phyloP scores from a whole-genome alignment of 768 basidiomycete genomes.

The Pholiota conissans region DNA sequence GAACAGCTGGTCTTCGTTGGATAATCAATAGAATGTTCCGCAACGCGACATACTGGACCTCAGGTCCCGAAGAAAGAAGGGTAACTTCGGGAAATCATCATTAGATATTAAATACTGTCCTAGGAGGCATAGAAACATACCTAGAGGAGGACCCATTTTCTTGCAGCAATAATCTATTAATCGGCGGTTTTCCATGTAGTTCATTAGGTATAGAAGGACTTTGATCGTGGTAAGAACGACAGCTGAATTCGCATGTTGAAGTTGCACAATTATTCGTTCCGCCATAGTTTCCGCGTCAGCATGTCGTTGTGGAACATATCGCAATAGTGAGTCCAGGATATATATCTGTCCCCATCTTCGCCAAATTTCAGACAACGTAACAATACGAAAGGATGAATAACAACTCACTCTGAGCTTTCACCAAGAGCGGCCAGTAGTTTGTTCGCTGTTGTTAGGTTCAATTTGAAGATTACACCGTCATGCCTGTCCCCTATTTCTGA shows the following conservation, averaged over 20 bases:
- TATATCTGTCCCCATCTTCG: constrained; percentile 98
- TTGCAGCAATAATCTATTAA: constrained; percentile 89
- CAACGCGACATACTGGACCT: constrained; percentile 97
- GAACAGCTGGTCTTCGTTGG: constrained; percentile 86
- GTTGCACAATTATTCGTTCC: constrained; percentile 90
- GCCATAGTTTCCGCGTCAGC: constrained; percentile 91
- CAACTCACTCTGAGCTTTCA: constrained; percentile 96
- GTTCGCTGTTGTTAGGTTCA: constrained; percentile 85
- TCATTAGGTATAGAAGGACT: constrained; percentile 94
- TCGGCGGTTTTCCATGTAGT: constrained; percentile 92
- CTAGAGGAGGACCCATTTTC: constrained; percentile 98
- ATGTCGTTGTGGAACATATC: constrained; percentile 88
- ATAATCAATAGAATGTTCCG: constrained; percentile 97
- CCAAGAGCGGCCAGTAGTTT: constrained; percentile 88
- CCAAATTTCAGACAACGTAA: constrained; percentile 10
- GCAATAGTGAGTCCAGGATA: constrained; percentile 90
- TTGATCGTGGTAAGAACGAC: constrained; percentile 99
- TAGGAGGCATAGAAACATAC: constrained; percentile 36
- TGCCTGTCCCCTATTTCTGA: constrained; percentile 97
- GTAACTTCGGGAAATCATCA: constrained; percentile 60
- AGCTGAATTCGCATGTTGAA: constrained; percentile 98
- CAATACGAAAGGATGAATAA: constrained; percentile 18
- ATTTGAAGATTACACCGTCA: constrained; percentile 89
- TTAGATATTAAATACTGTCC: no score
- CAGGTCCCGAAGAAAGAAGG: constrained; percentile 92